Conservation (phyloP, 805 yeast species). For the Hanseniaspora thailandica region DNA sequence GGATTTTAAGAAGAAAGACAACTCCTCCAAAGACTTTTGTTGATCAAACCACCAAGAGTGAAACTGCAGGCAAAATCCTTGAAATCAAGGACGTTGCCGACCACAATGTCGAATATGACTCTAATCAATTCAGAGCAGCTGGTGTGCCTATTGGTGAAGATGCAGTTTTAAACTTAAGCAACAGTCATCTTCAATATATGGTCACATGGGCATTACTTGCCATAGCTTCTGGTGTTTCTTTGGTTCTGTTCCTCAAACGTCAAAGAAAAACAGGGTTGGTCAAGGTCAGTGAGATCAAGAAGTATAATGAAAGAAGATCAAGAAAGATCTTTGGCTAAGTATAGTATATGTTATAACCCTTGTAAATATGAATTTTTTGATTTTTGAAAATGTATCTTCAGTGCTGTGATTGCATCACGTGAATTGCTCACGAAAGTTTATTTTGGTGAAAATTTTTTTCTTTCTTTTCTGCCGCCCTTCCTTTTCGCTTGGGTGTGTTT, state of each 20-base stretch:
- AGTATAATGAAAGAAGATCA: constrained; percentile 38
- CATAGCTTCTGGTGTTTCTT: constrained; percentile 43
- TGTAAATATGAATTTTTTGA: neutral
- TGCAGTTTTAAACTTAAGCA: constrained; percentile 71
- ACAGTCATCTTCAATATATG: constrained; percentile 83
- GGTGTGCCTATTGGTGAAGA: constrained; percentile 85
- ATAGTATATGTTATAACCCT: too few species aligned
- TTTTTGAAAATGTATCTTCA: neutral
- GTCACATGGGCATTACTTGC: constrained; percentile 79
- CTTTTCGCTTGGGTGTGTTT: neutral
- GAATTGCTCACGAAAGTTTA: neutral
- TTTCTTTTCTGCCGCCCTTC: neutral
- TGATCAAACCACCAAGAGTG: neutral
- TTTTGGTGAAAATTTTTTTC: neutral
- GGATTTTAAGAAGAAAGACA: neutral
- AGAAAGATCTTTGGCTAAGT: constrained; percentile 12
- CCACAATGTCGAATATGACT: constrained; percentile 34
- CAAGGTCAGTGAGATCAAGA: constrained; percentile 24
- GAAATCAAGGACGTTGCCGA: neutral
- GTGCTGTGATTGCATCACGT: neutral
- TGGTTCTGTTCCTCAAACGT: constrained; percentile 42
- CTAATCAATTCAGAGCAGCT: constrained; percentile 51
- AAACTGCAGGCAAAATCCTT: neutral
- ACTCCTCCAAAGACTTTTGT: neutral
- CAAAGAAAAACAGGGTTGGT: constrained; percentile 24